Percentiles rank a stretch among this genome's conserved stretches.
These are phyloP conservation scores for Dendrobium chrysotoxum DNA, from an alignment of 106 monocot genomes.

Conservation along the genomic window DNA sequence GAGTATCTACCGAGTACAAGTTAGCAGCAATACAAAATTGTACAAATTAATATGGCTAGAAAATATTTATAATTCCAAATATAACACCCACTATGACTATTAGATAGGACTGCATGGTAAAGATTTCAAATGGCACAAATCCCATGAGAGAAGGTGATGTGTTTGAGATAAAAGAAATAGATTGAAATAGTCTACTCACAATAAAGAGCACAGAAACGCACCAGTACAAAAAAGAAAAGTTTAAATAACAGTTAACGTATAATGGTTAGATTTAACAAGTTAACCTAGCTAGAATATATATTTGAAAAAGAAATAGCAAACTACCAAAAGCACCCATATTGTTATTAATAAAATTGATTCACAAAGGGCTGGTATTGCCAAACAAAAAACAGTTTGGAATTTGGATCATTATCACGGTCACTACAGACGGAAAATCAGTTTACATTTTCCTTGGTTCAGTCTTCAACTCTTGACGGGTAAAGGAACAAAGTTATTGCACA, in stretches of 20 bases:
- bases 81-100: background rate
- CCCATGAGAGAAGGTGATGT: background rate
- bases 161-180: background rate
- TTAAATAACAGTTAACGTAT: background rate
- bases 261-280: background rate
- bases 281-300: background rate
- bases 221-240: background rate
- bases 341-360: background rate
- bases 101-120: background rate
- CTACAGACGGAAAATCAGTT: too few relatives aligned
- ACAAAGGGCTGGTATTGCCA: background rate
- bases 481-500: background rate
- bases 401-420: background rate
- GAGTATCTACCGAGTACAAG: background rate
- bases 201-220: background rate
- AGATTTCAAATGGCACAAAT: background rate
- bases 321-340: background rate
- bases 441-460: background rate
- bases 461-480: background rate
- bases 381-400: background rate
- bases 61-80: background rate
- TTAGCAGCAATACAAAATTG: background rate
- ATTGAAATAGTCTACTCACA: background rate
- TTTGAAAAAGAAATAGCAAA: background rate
- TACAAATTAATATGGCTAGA: too few relatives aligned